Evolutionary conservation across 805 yeast species (phyloP).

Genomic region (Candida vartiovaarae): DNA sequence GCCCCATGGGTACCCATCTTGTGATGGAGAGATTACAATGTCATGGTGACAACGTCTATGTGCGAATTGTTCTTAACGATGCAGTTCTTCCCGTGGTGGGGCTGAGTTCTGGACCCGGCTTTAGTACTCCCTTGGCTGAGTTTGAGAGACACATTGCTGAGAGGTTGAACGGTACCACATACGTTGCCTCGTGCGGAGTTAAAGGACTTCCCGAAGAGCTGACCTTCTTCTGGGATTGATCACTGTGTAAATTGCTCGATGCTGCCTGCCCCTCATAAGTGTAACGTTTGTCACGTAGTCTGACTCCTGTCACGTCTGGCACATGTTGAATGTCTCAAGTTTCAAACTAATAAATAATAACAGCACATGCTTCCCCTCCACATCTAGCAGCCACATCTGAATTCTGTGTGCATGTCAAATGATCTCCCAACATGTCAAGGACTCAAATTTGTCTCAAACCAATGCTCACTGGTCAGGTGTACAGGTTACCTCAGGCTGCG

Average conservation of each 20-base stretch:
- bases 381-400: no score
- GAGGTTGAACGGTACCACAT: conserved; percentile 10
- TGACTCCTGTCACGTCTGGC: no score
- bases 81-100: conserved; percentile 39
- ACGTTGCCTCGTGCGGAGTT: conserved; percentile 23
- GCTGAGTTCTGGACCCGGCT: conserved; percentile 43
- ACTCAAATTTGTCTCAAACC: no score
- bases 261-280: no score
- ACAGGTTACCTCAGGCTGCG: not conserved
- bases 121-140: conserved; percentile 28
- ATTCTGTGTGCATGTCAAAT: no score
- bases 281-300: no score
- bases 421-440: no score
- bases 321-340: no score
- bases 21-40: conserved; percentile 40
- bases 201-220: conserved; percentile 9
- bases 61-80: conserved; percentile 39
- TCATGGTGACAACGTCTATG: conserved; percentile 24
- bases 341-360: no score
- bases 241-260: conserved; percentile 1
- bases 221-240: conserved; percentile 25
- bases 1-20: conserved; percentile 49
- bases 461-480: no score
- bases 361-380: no score
- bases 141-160: conserved; percentile 15